Conservation (phyloP, 345 rosid species). For the Eucalyptus brandiana region DNA sequence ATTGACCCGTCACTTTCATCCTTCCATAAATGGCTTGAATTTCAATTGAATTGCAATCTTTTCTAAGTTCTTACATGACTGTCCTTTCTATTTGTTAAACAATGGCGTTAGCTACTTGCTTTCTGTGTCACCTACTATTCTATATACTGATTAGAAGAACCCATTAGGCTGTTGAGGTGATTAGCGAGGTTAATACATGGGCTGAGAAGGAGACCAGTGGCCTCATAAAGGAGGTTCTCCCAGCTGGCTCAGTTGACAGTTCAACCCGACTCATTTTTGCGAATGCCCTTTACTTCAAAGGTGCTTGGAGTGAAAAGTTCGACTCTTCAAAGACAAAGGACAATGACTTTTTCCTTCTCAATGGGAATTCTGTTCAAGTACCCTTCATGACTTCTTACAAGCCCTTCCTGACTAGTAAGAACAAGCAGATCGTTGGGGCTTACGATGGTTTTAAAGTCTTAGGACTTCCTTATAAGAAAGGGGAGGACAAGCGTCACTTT, state of each 20-base stretch:
- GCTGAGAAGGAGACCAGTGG: slow-evolving; percentile 66
- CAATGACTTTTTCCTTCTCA: slow-evolving; percentile 49
- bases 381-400: slow-evolving; percentile 41
- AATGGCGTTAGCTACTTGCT: not conserved
- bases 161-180: slow-evolving; percentile 55
- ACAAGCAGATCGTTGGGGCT: slow-evolving; percentile 33
- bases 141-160: not conserved
- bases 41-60: not conserved
- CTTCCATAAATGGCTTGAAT: not conserved
- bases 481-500: slow-evolving; percentile 50
- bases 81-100: not conserved
- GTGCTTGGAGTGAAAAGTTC: slow-evolving; percentile 66
- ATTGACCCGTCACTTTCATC: not conserved
- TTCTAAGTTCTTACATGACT: not conserved
- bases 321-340: slow-evolving; percentile 40
- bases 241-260: slow-evolving; percentile 44
- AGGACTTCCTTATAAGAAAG: slow-evolving; percentile 64
- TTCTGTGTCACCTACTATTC: not conserved
- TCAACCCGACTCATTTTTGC: slow-evolving; percentile 50
- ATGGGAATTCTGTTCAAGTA: slow-evolving; percentile 34
- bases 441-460: slow-evolving; percentile 65
- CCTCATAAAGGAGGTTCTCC: slow-evolving; percentile 64
- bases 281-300: slow-evolving; percentile 80
- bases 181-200: slow-evolving; percentile 58
- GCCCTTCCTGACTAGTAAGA: slow-evolving; percentile 65